phyloP scores from a whole-genome alignment of 1,139 yeast species.

The Geotrichum fermentans region DNA sequence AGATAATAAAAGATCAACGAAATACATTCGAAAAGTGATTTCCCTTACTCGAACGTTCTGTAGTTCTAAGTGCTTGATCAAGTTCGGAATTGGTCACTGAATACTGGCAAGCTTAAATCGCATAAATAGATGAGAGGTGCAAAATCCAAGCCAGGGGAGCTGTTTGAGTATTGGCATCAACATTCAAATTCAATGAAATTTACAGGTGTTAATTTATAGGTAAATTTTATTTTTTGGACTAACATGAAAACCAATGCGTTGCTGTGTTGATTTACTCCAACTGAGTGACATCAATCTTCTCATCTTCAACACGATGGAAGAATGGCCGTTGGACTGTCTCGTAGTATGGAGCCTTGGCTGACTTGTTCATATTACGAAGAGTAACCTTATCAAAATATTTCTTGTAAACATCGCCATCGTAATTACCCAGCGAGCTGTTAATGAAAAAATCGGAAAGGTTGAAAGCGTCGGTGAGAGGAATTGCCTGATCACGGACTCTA shows the following conservation, averaged over 20 bases:
- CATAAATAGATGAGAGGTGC: too few relatives aligned
- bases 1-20: too few relatives aligned
- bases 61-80: too few relatives aligned
- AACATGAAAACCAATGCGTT: not conserved
- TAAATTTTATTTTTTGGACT: not conserved
- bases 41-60: too few relatives aligned
- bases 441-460: conserved; percentile 78
- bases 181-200: not conserved
- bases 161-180: too few relatives aligned
- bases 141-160: too few relatives aligned
- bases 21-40: too few relatives aligned
- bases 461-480: conserved; percentile 86
- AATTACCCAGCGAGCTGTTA: conserved; percentile 79
- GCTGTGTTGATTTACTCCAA: conserved; percentile 14
- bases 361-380: conserved; percentile 33
- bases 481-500: conserved; percentile 57
- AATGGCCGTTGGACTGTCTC: conserved; percentile 41
- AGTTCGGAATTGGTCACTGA: too few relatives aligned
- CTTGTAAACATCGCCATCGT: conserved; percentile 81
- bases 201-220: not conserved
- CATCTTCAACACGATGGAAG: conserved; percentile 29
- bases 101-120: not conserved
- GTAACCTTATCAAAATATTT: conserved; percentile 51
- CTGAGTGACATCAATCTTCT: conserved; percentile 20
- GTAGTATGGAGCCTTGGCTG: conserved; percentile 39